Evolutionary conservation across 2,329 filamentous ascomycete species (phyloP).

Genomic region (Calcarisporium arbuscula): DNA sequence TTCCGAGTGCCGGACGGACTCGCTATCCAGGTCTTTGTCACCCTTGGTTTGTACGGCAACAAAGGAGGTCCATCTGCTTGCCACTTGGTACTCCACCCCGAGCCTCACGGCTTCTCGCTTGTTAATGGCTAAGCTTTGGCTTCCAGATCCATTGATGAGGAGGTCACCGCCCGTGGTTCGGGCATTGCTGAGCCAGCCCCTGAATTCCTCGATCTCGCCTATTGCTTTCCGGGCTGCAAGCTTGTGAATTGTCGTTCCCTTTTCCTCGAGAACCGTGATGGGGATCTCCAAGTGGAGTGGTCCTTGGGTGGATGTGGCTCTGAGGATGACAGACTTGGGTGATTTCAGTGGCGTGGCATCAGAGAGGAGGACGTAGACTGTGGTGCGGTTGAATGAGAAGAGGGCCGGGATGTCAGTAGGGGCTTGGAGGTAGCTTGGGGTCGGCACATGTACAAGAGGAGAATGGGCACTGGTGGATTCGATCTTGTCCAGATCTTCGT

Average conservation of each 20-base stretch:
- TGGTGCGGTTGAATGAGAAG: conserved; percentile 60
- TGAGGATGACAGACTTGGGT: conserved; percentile 50
- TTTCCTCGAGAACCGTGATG: conserved; percentile 39
- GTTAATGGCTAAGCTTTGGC: conserved; percentile 52
- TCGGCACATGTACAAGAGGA: conserved; percentile 40
- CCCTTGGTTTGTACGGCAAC: conserved; percentile 53
- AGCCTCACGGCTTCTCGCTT: conserved; percentile 61
- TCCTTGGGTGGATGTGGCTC: conserved; percentile 48
- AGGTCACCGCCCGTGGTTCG: conserved; percentile 36
- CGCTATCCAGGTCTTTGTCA: background rate
- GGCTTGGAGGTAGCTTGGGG: conserved; percentile 56
- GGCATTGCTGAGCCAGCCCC: conserved; percentile 57
- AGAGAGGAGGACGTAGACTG: conserved; percentile 58
- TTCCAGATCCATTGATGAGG: conserved; percentile 40
- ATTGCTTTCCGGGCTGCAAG: conserved; percentile 63
- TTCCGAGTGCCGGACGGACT: too few relatives aligned
- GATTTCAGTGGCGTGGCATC: conserved; percentile 34
- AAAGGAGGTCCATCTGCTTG: conserved; percentile 66
- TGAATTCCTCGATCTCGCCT: conserved; percentile 62
- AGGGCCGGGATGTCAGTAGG: conserved; percentile 58
- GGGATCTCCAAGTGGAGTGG: conserved; percentile 60
- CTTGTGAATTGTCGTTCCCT: conserved; percentile 57
- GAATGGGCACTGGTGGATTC: conserved; percentile 11
- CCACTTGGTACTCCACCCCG: conserved; percentile 60
- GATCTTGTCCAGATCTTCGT: conserved; percentile 30